A percentile compares a stretch with the other conserved stretches of the same genome.
phyloP scores from a whole-genome alignment of 1,139 yeast genomes.

The Scheffersomyces parashehatae region DNA sequence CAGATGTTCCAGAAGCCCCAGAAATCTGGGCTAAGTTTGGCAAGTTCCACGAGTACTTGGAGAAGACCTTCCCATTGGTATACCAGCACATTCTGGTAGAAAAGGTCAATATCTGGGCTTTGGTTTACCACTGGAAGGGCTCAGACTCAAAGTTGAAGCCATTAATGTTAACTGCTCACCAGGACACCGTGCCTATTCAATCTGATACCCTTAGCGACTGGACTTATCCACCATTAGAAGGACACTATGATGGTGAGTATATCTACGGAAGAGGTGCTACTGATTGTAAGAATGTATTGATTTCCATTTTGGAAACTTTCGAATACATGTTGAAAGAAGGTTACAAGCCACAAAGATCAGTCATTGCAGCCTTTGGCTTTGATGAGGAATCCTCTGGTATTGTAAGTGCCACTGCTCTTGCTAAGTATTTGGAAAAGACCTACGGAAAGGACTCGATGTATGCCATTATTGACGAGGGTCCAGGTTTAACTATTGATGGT shows the following conservation, averaged over 20 bases:
- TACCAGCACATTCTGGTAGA: conserved; percentile 50
- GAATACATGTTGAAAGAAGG: conserved; percentile 48
- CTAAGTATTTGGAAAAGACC: conserved; percentile 41
- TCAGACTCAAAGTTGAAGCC: conserved; percentile 56
- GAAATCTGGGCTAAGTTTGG: conserved; percentile 45
- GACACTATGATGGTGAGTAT: conserved; percentile 48
- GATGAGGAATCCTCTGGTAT: conserved; percentile 72
- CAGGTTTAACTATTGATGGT: conserved; percentile 32
- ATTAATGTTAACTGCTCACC: conserved; percentile 70
- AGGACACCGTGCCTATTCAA: conserved; percentile 84
- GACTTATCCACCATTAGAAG: conserved; percentile 72
- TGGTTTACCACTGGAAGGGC: conserved; percentile 71
- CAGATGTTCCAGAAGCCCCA: conserved; percentile 37
- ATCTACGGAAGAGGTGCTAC: conserved; percentile 67
- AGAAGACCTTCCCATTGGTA: conserved; percentile 59
- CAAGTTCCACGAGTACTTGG: conserved; percentile 49
- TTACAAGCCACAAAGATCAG: conserved; percentile 54
- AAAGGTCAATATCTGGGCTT: conserved; percentile 63
- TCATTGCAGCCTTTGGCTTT: conserved; percentile 64
- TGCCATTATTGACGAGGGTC: conserved; percentile 67
- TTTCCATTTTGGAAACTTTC: conserved; percentile 59
- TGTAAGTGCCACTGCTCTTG: conserved; percentile 54
- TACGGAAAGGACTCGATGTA: conserved; percentile 60
- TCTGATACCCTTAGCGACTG: conserved; percentile 56
- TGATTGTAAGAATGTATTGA: conserved; percentile 62